These are phyloP conservation scores for Chlorella ohadii DNA, from an alignment of 139 green algal species.

Conservation along the genomic window DNA sequence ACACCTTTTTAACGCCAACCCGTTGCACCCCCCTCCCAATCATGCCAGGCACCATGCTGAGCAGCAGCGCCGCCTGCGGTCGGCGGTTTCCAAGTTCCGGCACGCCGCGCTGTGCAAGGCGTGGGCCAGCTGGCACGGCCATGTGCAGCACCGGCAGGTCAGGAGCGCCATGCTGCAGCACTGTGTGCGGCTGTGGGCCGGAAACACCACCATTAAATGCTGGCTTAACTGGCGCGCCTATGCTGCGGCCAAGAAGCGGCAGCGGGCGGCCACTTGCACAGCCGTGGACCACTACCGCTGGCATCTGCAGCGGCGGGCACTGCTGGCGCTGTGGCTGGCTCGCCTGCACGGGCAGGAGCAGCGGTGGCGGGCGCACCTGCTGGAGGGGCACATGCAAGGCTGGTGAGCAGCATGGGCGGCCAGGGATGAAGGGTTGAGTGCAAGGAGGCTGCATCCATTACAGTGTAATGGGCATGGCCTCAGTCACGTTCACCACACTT, in stretches of 20 bases:
- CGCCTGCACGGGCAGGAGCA: background rate
- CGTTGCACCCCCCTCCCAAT: background rate
- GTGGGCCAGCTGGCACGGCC: conserved; percentile 26
- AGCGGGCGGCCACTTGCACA: background rate
- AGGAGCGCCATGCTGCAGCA: background rate
- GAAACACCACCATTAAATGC: background rate
- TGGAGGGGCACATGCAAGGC: conserved; percentile 13
- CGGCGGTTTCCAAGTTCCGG: background rate
- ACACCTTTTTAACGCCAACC: too few relatives aligned
- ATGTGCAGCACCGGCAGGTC: background rate
- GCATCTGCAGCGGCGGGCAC: background rate
- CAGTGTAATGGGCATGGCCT: too few relatives aligned
- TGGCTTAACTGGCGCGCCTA: background rate
- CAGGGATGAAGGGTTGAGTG: too few relatives aligned
- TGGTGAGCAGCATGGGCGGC: background rate
- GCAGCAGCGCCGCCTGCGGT: conserved; percentile 10
- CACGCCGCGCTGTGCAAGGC: conserved; percentile 4
- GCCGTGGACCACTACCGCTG: background rate
- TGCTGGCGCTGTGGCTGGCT: background rate
- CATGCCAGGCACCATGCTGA: background rate
- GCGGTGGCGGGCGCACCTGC: background rate
- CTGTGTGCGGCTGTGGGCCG: conserved; percentile 1
- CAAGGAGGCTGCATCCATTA: too few relatives aligned
- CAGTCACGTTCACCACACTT: too few relatives aligned
- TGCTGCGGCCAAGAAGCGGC: background rate